Evolutionary conservation across 1,284 basidiomycete genomes (phyloP), one percentile per base, ranked within the genome.

Genomic region (Cerrena zonata): DNA sequence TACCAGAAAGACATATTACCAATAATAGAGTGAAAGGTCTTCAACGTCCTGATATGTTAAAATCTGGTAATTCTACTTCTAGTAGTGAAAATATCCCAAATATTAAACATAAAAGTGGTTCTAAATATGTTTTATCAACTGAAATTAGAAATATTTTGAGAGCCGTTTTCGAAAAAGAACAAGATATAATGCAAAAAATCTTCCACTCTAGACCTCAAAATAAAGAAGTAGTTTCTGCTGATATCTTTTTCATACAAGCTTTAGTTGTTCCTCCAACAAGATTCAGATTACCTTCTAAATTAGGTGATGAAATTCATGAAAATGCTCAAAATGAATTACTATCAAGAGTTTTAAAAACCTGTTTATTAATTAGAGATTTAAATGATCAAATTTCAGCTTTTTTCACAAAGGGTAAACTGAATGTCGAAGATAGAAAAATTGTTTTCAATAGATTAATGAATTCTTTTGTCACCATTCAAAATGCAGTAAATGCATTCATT

Each of bases 231-330:
- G 88, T 90, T 23, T 90, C 86, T 41, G 89, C 93, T 42, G 94
- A 96, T 65, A 93, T 97, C 79, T 99, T 99, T 71, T 99, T 99
- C 76, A 77, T 99, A 75, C 90, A 95, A 34, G 93, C 91, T 49
- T 67, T 99, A 25, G 84, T 92, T 26, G 90, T 99, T 30, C 82
- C 94, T 21, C 96, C 96, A 21, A 96, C 93, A 5, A 88, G 95
- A 40, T 99, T 98, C 77, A 85, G 96, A 41, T 96, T 96, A 1
- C 90, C 96, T 2, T 83, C 91, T 12, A 89, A 86, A 63, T 84
- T 99, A 87, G 91, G 87, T 48, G 96, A 96, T 56, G 86, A 83
- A 54, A 77, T 95, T 1, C 96, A 98, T 63, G 96, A 99, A 66
- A 94, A 98, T 69, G 84, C 94, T 1, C 95, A 99, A 63, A 99